phyloP scores from a whole-genome alignment of 2,329 filamentous ascomycete species.

The Exophiala mesophila region DNA sequence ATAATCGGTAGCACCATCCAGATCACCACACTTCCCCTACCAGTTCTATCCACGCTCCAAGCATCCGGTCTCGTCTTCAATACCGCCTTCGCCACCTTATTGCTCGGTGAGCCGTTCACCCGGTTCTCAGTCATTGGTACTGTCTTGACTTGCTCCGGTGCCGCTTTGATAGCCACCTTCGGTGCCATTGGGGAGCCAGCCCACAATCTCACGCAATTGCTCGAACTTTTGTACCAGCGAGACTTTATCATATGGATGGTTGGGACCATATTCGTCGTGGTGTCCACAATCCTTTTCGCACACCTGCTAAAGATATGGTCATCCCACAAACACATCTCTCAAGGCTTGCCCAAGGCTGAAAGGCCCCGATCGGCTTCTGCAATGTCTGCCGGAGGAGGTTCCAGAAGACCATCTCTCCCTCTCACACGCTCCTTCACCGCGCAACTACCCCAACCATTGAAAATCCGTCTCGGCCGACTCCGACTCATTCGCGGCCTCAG shows the following conservation, averaged over 20 bases:
- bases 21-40: conserved; percentile 90
- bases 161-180: conserved; percentile 88
- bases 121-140: conserved; percentile 89
- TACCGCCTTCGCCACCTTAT: conserved; percentile 90
- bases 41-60: conserved; percentile 90
- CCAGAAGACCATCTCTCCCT: conserved; percentile 22
- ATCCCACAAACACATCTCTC: conserved; percentile 23
- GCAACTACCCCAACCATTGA: conserved; percentile 33
- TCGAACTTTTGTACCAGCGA: conserved; percentile 66
- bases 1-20: conserved; percentile 93
- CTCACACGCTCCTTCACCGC: conserved; percentile 38
- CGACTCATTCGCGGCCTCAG: conserved; percentile 75
- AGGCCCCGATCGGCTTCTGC: conserved; percentile 21
- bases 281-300: conserved; percentile 60
- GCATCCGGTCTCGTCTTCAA: conserved; percentile 97
- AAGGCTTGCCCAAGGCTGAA: conserved; percentile 22
- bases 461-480: conserved; percentile 54
- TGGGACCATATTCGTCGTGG: conserved; percentile 67
- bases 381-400: background rate
- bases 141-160: conserved; percentile 77
- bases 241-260: conserved; percentile 88
- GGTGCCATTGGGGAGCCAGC: conserved; percentile 90
- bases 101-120: conserved; percentile 91
- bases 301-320: conserved; percentile 36
- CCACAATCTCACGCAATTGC: conserved; percentile 76